phyloP scores from a whole-genome alignment of 139 green algal species.

The Gonium pectorale region DNA sequence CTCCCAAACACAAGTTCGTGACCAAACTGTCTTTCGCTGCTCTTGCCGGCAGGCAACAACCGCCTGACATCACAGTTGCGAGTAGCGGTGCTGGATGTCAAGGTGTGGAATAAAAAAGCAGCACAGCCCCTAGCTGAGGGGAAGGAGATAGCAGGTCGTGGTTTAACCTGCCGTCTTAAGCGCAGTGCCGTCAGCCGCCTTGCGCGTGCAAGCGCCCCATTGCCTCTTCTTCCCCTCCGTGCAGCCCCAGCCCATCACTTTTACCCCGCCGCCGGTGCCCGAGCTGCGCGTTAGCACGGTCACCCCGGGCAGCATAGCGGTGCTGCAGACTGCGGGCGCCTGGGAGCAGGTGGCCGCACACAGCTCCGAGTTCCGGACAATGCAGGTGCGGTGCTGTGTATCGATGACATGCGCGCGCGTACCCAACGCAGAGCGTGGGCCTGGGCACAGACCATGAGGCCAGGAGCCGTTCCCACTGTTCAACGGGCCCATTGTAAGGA shows the following conservation, averaged over 20 bases:
- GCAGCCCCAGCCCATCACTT: slow-evolving; percentile 45
- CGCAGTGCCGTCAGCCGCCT: too few relatives aligned
- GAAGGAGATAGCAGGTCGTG: too few relatives aligned
- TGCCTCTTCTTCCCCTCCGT: background rate
- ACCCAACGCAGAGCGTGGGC: too few relatives aligned
- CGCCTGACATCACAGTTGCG: slow-evolving; percentile 62
- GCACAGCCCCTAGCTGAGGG: too few relatives aligned
- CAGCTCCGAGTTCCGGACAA: slow-evolving; percentile 65
- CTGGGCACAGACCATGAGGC: too few relatives aligned
- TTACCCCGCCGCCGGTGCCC: slow-evolving; percentile 42
- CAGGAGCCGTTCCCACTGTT: too few relatives aligned
- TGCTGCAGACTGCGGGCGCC: slow-evolving; percentile 65
- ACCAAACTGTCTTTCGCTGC: background rate
- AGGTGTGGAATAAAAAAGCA: too few relatives aligned
- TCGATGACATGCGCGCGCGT: too few relatives aligned
- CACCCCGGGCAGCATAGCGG: slow-evolving; percentile 70
- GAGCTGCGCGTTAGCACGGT: slow-evolving; percentile 81
- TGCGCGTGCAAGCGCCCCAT: too few relatives aligned
- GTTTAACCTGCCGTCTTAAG: too few relatives aligned
- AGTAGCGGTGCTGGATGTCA: slow-evolving; percentile 72
- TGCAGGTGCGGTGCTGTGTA: slow-evolving; percentile 79
- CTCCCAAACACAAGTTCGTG: background rate
- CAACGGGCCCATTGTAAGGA: too few relatives aligned
- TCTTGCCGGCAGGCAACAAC: slow-evolving; percentile 57
- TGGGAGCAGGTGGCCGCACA: slow-evolving; percentile 65